These are phyloP conservation scores for Phlebiopsis gigantea DNA, from an alignment of 768 basidiomycete genomes.

Conservation along the genomic window DNA sequence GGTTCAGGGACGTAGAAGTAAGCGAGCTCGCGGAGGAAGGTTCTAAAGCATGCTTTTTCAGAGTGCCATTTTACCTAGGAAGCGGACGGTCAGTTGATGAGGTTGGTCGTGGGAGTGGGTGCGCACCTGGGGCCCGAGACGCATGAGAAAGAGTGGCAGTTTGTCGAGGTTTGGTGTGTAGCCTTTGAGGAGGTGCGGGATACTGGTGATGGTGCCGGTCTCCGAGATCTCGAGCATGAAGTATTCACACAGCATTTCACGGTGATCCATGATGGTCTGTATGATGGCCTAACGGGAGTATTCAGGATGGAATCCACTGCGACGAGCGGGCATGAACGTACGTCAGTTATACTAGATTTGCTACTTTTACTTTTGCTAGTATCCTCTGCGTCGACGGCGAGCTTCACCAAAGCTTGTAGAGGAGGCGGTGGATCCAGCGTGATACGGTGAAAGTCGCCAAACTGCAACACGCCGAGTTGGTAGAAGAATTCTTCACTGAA, in stretches of 20 bases:
- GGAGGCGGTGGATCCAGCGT: slow-evolving; percentile 81
- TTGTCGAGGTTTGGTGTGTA: slow-evolving; percentile 91
- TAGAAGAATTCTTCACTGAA: slow-evolving; percentile 92
- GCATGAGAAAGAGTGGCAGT: slow-evolving; percentile 84
- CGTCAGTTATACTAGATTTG: slow-evolving; percentile 66
- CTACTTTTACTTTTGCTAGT: slow-evolving; percentile 44
- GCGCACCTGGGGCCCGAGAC: slow-evolving; percentile 83
- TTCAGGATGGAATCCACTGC: background rate
- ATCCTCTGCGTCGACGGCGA: slow-evolving; percentile 74
- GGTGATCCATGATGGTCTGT: slow-evolving; percentile 49
- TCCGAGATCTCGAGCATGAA: slow-evolving; percentile 73
- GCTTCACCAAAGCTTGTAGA: slow-evolving; percentile 60
- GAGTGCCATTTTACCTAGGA: slow-evolving; percentile 81
- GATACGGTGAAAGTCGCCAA: slow-evolving; percentile 73
- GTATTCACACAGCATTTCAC: slow-evolving; percentile 90
- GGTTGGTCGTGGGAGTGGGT: background rate
- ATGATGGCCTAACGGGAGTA: slow-evolving; percentile 48
- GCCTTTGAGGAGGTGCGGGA: slow-evolving; percentile 81
- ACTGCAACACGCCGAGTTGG: slow-evolving; percentile 88
- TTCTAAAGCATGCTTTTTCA: slow-evolving; percentile 81
- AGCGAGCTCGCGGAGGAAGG: slow-evolving; percentile 84
- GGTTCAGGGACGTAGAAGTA: slow-evolving; percentile 83
- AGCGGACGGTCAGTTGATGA: background rate
- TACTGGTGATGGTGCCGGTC: slow-evolving; percentile 60
- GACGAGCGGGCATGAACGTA: slow-evolving; percentile 28